A percentile compares a stretch with the other conserved stretches of the same genome.
Evolutionary conservation across 495 filamentous ascomycete genomes (phyloP).

Genomic region (Ramalina intermedia): DNA sequence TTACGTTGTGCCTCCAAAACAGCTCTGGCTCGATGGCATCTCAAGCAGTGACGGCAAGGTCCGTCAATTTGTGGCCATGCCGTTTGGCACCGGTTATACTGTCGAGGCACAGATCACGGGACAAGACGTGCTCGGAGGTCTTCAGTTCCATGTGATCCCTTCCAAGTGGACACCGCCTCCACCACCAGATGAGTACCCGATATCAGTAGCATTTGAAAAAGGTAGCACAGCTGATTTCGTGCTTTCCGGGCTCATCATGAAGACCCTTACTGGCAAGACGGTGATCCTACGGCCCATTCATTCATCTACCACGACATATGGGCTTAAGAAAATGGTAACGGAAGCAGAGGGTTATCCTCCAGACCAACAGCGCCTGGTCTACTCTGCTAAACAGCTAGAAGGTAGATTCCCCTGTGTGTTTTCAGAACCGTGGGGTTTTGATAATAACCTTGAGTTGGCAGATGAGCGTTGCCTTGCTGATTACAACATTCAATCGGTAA

Average conservation of each 20-base stretch:
- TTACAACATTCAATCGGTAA: not conserved
- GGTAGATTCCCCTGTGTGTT: slow-evolving; percentile 37
- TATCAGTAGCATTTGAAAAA: not conserved
- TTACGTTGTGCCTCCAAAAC: slow-evolving; percentile 30
- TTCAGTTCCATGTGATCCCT: slow-evolving; percentile 34
- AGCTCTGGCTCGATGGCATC: slow-evolving; percentile 36
- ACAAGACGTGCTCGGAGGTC: slow-evolving; percentile 25
- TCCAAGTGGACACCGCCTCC: not conserved
- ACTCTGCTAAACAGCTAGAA: slow-evolving; percentile 70
- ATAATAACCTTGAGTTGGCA: not conserved
- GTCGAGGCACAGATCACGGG: slow-evolving; percentile 36
- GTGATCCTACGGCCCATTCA: slow-evolving; percentile 1
- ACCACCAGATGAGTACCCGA: not conserved
- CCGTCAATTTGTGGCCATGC: slow-evolving; percentile 15
- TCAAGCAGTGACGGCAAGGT: slow-evolving; percentile 14
- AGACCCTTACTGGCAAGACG: slow-evolving; percentile 17
- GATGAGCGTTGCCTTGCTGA: not conserved
- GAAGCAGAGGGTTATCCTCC: slow-evolving; percentile 15
- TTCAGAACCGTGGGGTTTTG: not conserved
- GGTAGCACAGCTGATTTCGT: not conserved
- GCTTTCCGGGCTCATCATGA: slow-evolving; percentile 9
- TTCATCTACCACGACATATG: slow-evolving; percentile 8
- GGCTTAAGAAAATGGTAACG: slow-evolving; percentile 17
- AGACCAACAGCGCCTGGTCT: slow-evolving; percentile 15
- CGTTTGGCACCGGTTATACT: slow-evolving; percentile 27